Evolutionary conservation across 768 basidiomycete genomes (phyloP).

Genomic region (Lactifluus pinguis): DNA sequence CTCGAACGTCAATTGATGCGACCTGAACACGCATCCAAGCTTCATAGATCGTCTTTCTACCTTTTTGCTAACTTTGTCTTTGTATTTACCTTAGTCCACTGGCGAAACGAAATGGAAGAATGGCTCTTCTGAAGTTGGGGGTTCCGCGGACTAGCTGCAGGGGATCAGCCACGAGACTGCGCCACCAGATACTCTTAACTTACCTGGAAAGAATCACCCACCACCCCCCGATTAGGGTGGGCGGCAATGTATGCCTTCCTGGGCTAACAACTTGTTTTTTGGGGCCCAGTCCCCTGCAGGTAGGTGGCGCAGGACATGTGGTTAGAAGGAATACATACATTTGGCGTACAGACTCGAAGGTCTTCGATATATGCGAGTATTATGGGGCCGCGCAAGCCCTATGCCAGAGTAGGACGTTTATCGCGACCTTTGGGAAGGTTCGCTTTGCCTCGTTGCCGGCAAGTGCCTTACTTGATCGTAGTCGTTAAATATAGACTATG

Average conservation of each 20-base stretch:
- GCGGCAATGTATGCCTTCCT: neutral
- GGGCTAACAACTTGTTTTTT: neutral
- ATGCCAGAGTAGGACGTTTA: neutral
- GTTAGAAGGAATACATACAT: neutral
- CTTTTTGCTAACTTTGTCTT: neutral
- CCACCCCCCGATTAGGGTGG: neutral
- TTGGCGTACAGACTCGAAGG: neutral
- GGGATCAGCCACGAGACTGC: neutral
- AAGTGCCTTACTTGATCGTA: conserved; percentile 27
- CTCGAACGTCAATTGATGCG: neutral
- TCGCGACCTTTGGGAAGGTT: neutral
- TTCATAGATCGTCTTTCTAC: neutral
- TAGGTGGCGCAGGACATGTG: conserved; percentile 7
- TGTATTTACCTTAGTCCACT: neutral
- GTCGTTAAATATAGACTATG: conserved; percentile 25
- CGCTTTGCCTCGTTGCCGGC: neutral
- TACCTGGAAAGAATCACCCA: neutral
- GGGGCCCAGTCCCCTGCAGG: neutral
- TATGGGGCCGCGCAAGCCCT: neutral
- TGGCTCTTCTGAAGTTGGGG: neutral
- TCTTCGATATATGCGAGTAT: neutral
- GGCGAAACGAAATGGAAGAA: neutral
- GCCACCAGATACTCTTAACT: conserved; percentile 4
- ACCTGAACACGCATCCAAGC: neutral
- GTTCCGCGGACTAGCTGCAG: neutral